A percentile compares a stretch with the other conserved stretches of the same genome.
Evolutionary conservation across 2,329 filamentous ascomycete species (phyloP).

Genomic region (Coniochaeta hoffmannii): DNA sequence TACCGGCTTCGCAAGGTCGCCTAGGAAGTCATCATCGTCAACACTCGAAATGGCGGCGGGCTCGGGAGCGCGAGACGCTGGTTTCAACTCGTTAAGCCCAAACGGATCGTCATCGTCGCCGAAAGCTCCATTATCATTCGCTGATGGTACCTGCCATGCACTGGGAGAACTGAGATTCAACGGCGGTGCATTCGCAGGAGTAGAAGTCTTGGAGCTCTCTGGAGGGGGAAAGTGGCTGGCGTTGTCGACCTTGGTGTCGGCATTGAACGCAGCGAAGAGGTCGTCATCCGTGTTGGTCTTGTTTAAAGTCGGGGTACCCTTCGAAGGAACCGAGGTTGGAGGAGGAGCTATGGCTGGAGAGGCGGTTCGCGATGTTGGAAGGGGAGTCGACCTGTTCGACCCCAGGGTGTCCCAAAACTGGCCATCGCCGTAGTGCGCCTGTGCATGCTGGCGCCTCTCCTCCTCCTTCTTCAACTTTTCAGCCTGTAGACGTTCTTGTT

Average conservation of each 20-base stretch:
- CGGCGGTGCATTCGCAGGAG: conserved; percentile 34
- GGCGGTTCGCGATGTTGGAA: conserved; percentile 34
- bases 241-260: conserved; percentile 59
- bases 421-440: conserved; percentile 69
- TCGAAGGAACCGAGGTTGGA: conserved; percentile 7
- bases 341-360: conserved; percentile 31
- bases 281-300: conserved; percentile 47
- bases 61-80: conserved; percentile 18
- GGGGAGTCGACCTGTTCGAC: conserved; percentile 25
- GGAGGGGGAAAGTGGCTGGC: conserved; percentile 57
- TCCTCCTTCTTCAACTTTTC: conserved; percentile 67
- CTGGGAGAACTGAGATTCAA: conserved; percentile 46
- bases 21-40: conserved; percentile 48
- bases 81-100: conserved; percentile 61
- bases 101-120: conserved; percentile 72
- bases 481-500: conserved; percentile 59
- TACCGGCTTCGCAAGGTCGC: conserved; percentile 56
- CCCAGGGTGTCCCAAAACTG: conserved; percentile 72
- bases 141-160: conserved; percentile 39
- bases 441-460: conserved; percentile 62
- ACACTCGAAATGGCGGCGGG: conserved; percentile 6
- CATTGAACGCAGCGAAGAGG: conserved; percentile 60
- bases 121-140: conserved; percentile 27
- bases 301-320: not conserved
- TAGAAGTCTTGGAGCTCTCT: conserved; percentile 30